Evolutionary conservation across 2,329 filamentous ascomycete genomes (phyloP), one percentile per base, ranked within the genome.

Genomic region (Colletotrichum sp.): DNA sequence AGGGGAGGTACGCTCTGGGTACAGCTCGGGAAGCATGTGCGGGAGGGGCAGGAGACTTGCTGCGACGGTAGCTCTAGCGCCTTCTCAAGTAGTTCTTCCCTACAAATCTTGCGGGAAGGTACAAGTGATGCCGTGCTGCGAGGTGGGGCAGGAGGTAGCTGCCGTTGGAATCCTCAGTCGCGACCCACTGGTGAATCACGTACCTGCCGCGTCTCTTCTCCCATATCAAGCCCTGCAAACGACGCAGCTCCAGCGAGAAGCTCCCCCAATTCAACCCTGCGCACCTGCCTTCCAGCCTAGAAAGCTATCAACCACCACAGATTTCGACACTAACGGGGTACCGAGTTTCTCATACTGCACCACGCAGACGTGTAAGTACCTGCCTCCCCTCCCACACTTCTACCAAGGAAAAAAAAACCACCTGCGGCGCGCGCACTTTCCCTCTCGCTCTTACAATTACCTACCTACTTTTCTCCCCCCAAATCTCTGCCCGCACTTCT

Each of bases 401-500:
- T 2, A n/a, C 44, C 59, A 76, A 25, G 55, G 72, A 65, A 76
- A 72, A 69, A 69, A 65, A 11, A 76, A 66, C 67, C 65, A 34
- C 49, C 49, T 57, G 44, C 44, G 44, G n/a, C 44, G 44, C 44
- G 44, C 71, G 71, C 75, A 74, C 70, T 77, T 77, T 78, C 74
- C 77, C 72, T 80, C 72, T 80, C 79, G 77, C 73, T 78, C 79
- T 77, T 73, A 77, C 77, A 72, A 70, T 81, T 78, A 79, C 78
- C 79, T 66, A 75, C 74, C 67, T 71, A 72, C 71, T 79, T 77
- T 75, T 73, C 68, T 71, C 62, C 71, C 59, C 76, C 80, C 82
- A 81, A 79, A 79, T 81, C 79, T 80, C 81, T 81, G 81, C 79
- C 74, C 66, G 71, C 70, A 71, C 75, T 77, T 79, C 75, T 72